Evolutionary conservation across 2,329 filamentous ascomycete species (phyloP), one percentile per base, ranked within the genome.

Genomic region (Alternaria sp.): DNA sequence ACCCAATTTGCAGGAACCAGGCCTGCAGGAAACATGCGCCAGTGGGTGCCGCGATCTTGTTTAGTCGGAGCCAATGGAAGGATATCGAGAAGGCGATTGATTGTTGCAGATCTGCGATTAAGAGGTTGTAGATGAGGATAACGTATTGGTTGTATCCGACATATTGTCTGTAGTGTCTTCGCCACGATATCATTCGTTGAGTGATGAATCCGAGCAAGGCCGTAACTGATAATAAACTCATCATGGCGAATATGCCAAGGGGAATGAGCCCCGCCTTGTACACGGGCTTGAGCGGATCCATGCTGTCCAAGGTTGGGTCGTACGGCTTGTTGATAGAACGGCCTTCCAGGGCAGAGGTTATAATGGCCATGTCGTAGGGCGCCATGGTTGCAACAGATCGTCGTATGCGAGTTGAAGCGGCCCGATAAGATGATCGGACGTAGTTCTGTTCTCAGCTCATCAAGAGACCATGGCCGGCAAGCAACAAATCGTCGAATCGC

Each of bases 71-170:
- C 83, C 84, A 87, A 64, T 84, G 79, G 44, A 84, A 68, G 33
- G 82, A 84, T 55, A 87, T 79, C 4, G 84, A 71, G 65, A 86
- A 86, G 0, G 83, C 84, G 20, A 85, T 74, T 0, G 84, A 81
- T 71, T 86, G 84, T 66, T 84, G 83, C n/a, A 87, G 78, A 76
- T 87, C 85, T 6, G 84, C 85, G 44, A 87, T 64, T 3, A 86
- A 75, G 14, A 87, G 79, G 60, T 86, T 86, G 73, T 84, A 86
- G 55, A 86, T 86, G 23, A 87, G 80, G 43, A 86, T 73, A n/a
- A 87, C 77, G 58, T 85, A 86, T 75, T 87, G 84, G 66, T 87
- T 87, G 74, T 85, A 84, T 63, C 84, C 84, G 57, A 86, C 84
- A 62, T 84, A 84, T 64, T 82, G 77, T 43, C 79, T 73, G 68